phyloP scores from a whole-genome alignment of 116 monocot genomes.

The Papilionanthe hybrid region DNA sequence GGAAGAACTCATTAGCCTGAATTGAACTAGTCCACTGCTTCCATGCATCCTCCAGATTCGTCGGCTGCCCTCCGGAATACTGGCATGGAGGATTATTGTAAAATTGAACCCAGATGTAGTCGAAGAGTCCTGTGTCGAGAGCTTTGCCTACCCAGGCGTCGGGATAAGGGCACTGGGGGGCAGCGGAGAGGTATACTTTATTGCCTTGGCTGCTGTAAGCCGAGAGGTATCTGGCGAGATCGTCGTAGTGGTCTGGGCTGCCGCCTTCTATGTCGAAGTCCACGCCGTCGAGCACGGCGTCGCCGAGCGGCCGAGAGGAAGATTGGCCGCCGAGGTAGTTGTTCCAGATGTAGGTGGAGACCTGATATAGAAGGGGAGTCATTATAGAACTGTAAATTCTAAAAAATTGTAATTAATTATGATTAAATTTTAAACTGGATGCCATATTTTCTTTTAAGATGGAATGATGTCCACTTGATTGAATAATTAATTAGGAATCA shows the following conservation, averaged over 20 bases:
- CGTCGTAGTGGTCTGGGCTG: constrained; percentile 8
- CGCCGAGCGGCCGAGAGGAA: constrained; percentile 11
- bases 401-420: too few relatives aligned
- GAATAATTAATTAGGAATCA: too few relatives aligned
- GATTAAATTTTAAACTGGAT: too few relatives aligned
- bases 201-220: constrained; percentile 6
- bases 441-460: too few relatives aligned
- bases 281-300: constrained; percentile 15
- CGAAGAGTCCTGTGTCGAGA: background rate
- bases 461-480: too few relatives aligned
- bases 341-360: constrained; percentile 16
- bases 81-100: constrained; percentile 19
- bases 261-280: constrained; percentile 17
- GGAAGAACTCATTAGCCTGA: background rate
- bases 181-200: constrained; percentile 9
- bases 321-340: constrained; percentile 20
- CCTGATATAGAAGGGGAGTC: background rate
- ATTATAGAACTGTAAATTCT: too few relatives aligned
- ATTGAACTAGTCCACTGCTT: constrained; percentile 3
- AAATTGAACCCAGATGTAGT: constrained; percentile 23
- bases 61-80: background rate
- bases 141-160: constrained; percentile 9
- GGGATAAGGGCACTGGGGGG: constrained; percentile 15
- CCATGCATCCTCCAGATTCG: constrained; percentile 4
- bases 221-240: constrained; percentile 7